These are phyloP conservation scores for Quercus tomentella DNA, from an alignment of 331 rosid genomes.

Conservation along the genomic window DNA sequence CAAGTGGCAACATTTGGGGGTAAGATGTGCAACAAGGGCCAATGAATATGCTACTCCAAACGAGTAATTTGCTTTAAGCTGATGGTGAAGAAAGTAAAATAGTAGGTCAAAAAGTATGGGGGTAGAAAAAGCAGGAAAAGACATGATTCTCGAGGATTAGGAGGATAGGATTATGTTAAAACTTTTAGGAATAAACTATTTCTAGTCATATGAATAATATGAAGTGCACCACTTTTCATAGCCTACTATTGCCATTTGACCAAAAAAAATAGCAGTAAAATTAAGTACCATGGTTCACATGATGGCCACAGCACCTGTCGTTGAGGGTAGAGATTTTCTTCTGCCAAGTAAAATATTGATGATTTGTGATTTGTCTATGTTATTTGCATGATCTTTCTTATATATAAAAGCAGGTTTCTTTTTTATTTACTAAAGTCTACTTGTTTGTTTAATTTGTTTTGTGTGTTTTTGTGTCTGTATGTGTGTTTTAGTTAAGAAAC, in stretches of 20 bases:
- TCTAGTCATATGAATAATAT: background rate
- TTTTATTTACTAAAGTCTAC: background rate
- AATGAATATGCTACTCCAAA: background rate
- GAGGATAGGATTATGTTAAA: background rate
- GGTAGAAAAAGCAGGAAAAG: background rate
- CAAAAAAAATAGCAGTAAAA: background rate
- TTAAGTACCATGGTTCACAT: background rate
- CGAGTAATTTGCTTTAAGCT: background rate
- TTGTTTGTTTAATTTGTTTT: background rate
- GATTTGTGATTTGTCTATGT: background rate
- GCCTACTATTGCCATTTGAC: too few relatives aligned
- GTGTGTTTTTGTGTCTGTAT: background rate
- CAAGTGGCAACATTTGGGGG: background rate
- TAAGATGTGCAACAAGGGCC: background rate
- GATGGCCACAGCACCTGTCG: background rate
- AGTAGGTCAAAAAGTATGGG: background rate
- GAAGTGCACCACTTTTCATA: background rate
- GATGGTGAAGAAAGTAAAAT: background rate
- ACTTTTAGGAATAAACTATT: background rate
- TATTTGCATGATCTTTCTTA: background rate
- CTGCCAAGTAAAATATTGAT: background rate
- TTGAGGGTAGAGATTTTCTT: background rate
- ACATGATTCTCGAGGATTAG: background rate
- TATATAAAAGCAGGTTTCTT: background rate
- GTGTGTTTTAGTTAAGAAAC: background rate